A percentile compares a stretch with the other conserved stretches of the same genome.
Conservation (phyloP, 2,329 filamentous ascomycete genomes). For the Aspergillus ochraceus region DNA sequence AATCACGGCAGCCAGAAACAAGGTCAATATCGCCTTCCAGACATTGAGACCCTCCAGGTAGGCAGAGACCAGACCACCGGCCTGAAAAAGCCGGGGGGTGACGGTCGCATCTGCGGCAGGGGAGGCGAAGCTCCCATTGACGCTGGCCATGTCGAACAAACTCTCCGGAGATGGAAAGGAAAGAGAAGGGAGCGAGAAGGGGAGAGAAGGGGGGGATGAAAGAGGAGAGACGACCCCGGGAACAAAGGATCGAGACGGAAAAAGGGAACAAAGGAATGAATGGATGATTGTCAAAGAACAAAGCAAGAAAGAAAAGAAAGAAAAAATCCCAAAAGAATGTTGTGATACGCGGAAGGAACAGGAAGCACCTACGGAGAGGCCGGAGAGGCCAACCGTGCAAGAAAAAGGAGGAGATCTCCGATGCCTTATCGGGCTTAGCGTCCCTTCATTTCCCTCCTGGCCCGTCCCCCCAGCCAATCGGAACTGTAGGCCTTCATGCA, state of each 20-base stretch:
- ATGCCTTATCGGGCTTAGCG: too few relatives aligned
- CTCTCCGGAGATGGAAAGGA: neutral
- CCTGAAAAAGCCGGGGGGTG: slow-evolving; percentile 52
- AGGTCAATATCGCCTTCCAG: slow-evolving; percentile 68
- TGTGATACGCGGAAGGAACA: neutral
- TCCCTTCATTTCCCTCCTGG: neutral
- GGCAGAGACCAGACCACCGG: slow-evolving; percentile 53
- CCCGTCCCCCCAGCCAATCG: too few relatives aligned
- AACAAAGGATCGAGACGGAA: slow-evolving; percentile 6
- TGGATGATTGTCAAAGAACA: slow-evolving; percentile 2
- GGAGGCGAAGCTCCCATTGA: slow-evolving; percentile 69
- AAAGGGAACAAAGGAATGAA: slow-evolving; percentile 5
- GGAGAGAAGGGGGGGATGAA: slow-evolving; percentile 4
- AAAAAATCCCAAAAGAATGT: slow-evolving; percentile 2
- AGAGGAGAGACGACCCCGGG: neutral
- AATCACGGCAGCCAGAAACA: slow-evolving; percentile 69
- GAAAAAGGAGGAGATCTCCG: neutral
- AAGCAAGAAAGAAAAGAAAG: slow-evolving; percentile 3
- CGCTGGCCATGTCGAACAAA: slow-evolving; percentile 41
- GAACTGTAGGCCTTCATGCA: neutral
- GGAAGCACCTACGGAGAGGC: neutral
- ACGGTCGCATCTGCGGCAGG: slow-evolving; percentile 64
- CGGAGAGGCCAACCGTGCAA: neutral
- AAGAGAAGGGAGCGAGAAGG: slow-evolving; percentile 4
- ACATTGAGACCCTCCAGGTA: slow-evolving; percentile 59